Percentiles rank a stretch among this genome's conserved stretches.
Conservation (phyloP, 352 stramenopile genomes). For the Phytopythium delawarense region DNA sequence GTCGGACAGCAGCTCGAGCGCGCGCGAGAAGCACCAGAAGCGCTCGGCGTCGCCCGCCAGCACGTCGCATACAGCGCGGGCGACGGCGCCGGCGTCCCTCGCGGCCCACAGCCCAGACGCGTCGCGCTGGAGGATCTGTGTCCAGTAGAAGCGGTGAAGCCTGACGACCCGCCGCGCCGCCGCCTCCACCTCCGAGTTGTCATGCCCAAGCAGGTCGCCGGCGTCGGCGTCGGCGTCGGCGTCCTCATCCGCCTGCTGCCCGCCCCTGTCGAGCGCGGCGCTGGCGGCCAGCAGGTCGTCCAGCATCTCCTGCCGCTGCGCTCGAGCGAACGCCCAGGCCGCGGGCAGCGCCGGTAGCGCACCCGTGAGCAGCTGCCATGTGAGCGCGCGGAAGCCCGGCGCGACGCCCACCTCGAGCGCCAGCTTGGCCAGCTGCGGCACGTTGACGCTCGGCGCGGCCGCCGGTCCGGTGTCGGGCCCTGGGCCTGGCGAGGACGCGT, state of each 20-base stretch:
- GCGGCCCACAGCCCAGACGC: slow-evolving; percentile 24
- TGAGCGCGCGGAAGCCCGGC: slow-evolving; percentile 38
- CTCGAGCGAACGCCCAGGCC: slow-evolving; percentile 56
- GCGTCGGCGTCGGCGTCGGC: background rate
- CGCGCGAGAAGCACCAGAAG: slow-evolving; percentile 69
- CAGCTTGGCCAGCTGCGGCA: slow-evolving; percentile 65
- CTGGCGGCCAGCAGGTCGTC: slow-evolving; percentile 51
- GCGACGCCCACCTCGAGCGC: slow-evolving; percentile 70
- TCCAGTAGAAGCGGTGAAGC: slow-evolving; percentile 44
- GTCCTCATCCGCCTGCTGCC: slow-evolving; percentile 5
- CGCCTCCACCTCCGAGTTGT: background rate
- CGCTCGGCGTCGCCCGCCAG: slow-evolving; percentile 36
- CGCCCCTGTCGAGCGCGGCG: slow-evolving; percentile 25
- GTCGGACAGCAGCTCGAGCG: slow-evolving; percentile 58
- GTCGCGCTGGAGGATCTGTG: slow-evolving; percentile 24
- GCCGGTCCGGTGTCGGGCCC: too few species aligned
- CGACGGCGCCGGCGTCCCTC: slow-evolving; percentile 29
- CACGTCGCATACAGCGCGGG: slow-evolving; percentile 35
- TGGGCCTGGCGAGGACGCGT: background rate
- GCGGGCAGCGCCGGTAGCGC: slow-evolving; percentile 51
- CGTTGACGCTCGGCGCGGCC: slow-evolving; percentile 32
- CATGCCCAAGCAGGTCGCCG: background rate
- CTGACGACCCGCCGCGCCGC: slow-evolving; percentile 14
- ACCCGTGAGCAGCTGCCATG: slow-evolving; percentile 57
- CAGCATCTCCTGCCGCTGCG: slow-evolving; percentile 59